Evolutionary conservation across 768 basidiomycete species (phyloP).

Genomic region (Calocera viscosa): DNA sequence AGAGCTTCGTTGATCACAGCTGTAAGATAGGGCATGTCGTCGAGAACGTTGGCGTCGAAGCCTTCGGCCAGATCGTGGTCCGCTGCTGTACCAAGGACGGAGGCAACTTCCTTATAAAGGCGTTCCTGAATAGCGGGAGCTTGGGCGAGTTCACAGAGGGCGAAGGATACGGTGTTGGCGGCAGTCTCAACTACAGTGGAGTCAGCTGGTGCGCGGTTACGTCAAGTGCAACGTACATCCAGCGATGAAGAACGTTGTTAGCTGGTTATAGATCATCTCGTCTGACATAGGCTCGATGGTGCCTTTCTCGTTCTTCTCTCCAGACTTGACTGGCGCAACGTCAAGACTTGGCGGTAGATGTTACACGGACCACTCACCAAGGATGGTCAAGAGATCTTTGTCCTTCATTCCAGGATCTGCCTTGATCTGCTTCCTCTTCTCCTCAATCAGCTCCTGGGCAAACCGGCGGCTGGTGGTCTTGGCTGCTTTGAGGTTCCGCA

Average conservation of each 20-base stretch:
- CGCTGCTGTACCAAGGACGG: conserved; percentile 23
- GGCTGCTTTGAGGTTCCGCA: background rate
- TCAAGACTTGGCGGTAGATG: background rate
- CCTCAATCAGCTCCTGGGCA: conserved; percentile 2
- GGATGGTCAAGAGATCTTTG: background rate
- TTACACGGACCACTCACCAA: background rate
- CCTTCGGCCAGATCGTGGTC: conserved; percentile 26
- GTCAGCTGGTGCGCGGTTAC: background rate
- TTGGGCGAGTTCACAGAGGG: conserved; percentile 47
- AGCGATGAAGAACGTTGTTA: background rate
- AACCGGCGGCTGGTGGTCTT: background rate
- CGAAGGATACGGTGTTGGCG: conserved; percentile 12
- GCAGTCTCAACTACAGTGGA: background rate
- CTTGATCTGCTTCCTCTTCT: conserved; percentile 1
- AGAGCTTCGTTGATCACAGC: conserved; percentile 51
- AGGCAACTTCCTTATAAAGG: conserved; percentile 44
- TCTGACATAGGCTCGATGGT: background rate
- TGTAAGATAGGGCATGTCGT: conserved; percentile 39
- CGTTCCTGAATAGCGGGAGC: conserved; percentile 41
- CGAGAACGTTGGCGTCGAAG: background rate
- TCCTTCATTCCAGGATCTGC: background rate
- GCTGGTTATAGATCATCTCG: conserved; percentile 7
- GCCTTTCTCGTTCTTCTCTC: conserved; percentile 2
- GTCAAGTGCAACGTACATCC: background rate
- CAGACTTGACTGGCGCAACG: conserved; percentile 1